Evolutionary conservation across 208 protist genomes (phyloP), one percentile per base, ranked within the genome.

Genomic region (Trypanosoma grayi): DNA sequence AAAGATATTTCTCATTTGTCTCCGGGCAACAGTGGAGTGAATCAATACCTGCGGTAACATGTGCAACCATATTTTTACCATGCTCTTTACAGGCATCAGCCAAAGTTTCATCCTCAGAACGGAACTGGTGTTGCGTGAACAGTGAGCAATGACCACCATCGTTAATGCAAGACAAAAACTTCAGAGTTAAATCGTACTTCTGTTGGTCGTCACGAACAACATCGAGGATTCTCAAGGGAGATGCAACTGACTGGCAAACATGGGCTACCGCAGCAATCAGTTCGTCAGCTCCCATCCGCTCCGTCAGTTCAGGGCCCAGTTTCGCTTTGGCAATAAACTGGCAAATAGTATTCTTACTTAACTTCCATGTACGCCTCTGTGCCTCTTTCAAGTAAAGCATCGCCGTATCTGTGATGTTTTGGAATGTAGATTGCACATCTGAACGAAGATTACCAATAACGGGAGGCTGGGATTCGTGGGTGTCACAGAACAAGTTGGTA

Each of bases 341-440:
- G 33, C 62, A 63, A 36, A 94, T 66, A 43, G 87, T 74, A 66
- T 68, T 65, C 34, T 81, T 50, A 1, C 60, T 63, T 40, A 85
- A 70, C 50, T 85, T 81, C 40, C 73, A 79, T 27, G 76, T 79
- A n/a, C 75, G 70, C n/a, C 70, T 76, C 27, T 70, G 70, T 1
- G 89, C 85, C 27, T 87, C 78, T 54, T 68, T 65, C 34, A 63
- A 61, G 45, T 86, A 86, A 16, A 76, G 28, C 6, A 68, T 44
- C 0, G 89, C 81, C 3, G 78, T 84, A 61, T 95, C 89, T n/a
- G 89, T 95, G 70, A 95, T 91, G 69, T 91, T 95, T 69, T 76
- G 69, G 27, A 39, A 53, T 41, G 47, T 75, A 77, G 60, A 66
- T 30, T 73, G 54, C 24, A 62, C 34, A 57, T 67, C 67, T 16